Base-by-base conservation (phyloP, 352 stramenopile genomes). In the Globisporangium mamillatum region DNA sequence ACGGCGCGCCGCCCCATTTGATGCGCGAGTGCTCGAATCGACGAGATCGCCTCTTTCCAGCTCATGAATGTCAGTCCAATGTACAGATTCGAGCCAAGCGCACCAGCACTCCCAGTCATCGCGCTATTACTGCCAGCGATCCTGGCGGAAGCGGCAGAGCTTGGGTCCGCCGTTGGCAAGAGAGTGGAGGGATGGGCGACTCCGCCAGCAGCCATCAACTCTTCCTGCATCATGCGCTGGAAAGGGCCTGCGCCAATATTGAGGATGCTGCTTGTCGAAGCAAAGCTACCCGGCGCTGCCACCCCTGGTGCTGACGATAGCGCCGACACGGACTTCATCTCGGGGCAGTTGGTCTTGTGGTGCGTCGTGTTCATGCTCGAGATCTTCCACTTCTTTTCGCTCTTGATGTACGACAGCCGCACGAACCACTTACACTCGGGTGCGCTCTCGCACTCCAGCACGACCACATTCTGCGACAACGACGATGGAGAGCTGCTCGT, bases 401-500 rank as follows among this genome's bases (percentile, higher is more conserved):
- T 82, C 72, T 88, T 89, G 60, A 83, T 70, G 63, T 82, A 87
- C 54, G 73, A 75, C 54, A 92, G 67, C 4, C 79, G 78, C 74
- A 92, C 84, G 58, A 90, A 92, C 84, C 84, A 92, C 68, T 89
- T 92, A 77, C 84, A 92, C 59, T 73, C 67, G 8, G 84, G 84
- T 36, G 84, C 80, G 64, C 81, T 80, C 63, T 82, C 79, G 63
- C 84, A 92, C 71, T 90, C 84, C 44, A 92, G 38, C 32, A 89
- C 70, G 12, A 89, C 75, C 20, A 74, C 71, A 70, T 91, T 85
- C 24, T 59, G 59, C 34, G 69, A 32, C 29, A 32, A 32, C 29
- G 29, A 36, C 6, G 52, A 25, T 1, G 52, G 24, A 16, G 53
- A 63, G 20, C 34, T 52, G 29, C n/a, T 60, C 20, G 27, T 52